Conservation (phyloP, 257 asterid genomes). For the Ajuga chamaepitys region DNA sequence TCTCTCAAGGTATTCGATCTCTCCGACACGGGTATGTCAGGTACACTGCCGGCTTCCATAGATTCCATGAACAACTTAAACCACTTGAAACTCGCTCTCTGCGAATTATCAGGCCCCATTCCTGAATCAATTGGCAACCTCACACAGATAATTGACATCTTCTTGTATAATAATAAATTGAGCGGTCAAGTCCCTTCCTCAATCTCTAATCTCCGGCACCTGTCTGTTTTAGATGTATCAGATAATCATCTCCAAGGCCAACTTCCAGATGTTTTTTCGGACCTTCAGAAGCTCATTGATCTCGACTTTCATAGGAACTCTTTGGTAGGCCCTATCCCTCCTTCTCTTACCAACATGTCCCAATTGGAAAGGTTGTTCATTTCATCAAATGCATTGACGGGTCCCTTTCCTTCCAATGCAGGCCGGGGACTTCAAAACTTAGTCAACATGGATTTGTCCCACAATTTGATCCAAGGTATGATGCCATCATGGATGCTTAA, state of each 20-base stretch:
- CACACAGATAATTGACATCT: background rate
- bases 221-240: background rate
- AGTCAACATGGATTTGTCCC: background rate
- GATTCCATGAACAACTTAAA: background rate
- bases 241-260: background rate
- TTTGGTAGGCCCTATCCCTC: background rate
- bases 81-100: background rate
- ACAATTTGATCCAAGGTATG: background rate
- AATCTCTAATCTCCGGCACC: background rate
- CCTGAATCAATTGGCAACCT: background rate
- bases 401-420: background rate
- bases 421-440: background rate
- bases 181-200: background rate
- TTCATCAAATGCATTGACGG: background rate
- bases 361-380: background rate
- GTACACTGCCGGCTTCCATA: background rate
- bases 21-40: background rate
- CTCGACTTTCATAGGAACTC: background rate
- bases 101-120: background rate
- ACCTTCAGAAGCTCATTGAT: background rate
- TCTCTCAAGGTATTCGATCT: background rate
- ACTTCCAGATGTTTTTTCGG: background rate
- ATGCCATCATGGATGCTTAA: background rate
- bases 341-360: constrained; percentile 3
- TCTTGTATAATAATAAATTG: background rate